A percentile compares a stretch with the other conserved stretches of the same genome.
phyloP scores from a whole-genome alignment of 768 basidiomycete genomes.

The Agrocybe praecox region DNA sequence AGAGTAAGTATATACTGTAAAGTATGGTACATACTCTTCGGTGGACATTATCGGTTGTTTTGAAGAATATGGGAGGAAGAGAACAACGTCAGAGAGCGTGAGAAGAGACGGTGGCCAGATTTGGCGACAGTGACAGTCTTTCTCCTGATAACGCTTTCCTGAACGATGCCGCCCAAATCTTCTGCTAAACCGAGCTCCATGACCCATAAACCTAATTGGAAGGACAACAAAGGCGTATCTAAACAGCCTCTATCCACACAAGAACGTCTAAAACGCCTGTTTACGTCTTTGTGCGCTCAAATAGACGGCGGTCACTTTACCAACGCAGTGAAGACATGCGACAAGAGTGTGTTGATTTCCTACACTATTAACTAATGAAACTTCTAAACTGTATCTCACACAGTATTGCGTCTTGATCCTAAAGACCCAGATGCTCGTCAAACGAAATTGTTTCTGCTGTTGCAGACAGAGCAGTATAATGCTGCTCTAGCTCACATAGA shows the following conservation, averaged over 20 bases:
- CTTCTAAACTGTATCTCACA: conserved; percentile 7
- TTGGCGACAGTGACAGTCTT: background rate
- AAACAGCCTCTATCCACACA: conserved; percentile 34
- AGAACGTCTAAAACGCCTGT: conserved; percentile 58
- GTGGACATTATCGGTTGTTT: conserved; percentile 42
- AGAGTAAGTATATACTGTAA: background rate
- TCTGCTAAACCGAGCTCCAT: conserved; percentile 7
- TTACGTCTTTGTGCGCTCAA: conserved; percentile 82
- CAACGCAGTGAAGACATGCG: conserved; percentile 90
- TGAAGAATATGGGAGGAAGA: conserved; percentile 17
- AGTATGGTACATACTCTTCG: conserved; percentile 46
- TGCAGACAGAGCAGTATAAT: conserved; percentile 85
- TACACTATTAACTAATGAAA: background rate
- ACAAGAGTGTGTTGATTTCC: conserved; percentile 67
- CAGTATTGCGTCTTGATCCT: conserved; percentile 75
- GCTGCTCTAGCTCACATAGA: conserved; percentile 67
- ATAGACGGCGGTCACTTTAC: conserved; percentile 87
- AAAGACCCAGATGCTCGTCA: conserved; percentile 72
- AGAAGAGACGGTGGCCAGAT: conserved; percentile 22
- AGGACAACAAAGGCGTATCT: conserved; percentile 23
- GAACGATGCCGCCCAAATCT: conserved; percentile 22
- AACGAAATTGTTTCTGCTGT: conserved; percentile 84
- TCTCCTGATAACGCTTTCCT: background rate
- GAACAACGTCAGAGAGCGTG: conserved; percentile 28
- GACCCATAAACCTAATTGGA: conserved; percentile 18